Evolutionary conservation across 2,329 filamentous ascomycete species (phyloP), one percentile per base, ranked within the genome.

Genomic region (Zasmidium cellare): DNA sequence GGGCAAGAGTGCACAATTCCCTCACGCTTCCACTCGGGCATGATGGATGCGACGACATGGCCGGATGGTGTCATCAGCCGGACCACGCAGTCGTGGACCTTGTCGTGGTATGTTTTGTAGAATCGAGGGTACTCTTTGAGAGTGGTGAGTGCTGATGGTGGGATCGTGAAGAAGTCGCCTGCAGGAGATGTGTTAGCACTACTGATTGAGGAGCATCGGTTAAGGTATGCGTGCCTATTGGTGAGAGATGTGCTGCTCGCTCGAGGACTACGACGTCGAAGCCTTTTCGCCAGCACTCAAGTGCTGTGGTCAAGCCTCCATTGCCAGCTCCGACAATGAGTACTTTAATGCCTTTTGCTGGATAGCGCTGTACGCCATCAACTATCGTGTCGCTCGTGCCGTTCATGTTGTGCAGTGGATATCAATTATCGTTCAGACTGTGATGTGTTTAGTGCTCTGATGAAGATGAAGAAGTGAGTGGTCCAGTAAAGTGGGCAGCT

Each of bases 331-430:
- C 62, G 7, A 64, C 58, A 44, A 62, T 59, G 22, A 61, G 46
- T 23, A 64, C 56, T 25, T 64, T 55, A 20, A 64, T 56, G 44
- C 31, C 28, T 14, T 20, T 28, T 9, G 25, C 16, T 41, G 19
- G 44, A 18, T 57, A 41, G 71, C 62, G 16, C 75, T 73, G 62
- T 79, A 82, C 53, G 14, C 53, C 53, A 20, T 49, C 53, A n/a
- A 51, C 49, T 12, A 35, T 23, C 14, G 49, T 35, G 7, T n/a
- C 35, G 11, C 5, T 41, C 16, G 35, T n/a, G 7, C 7, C 35
- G 7, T 41, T 41, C 35, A 41, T 41, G 7, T 18, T 41, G 35
- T 9, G 11, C 5, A n/a, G n/a, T n/a, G n/a, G n/a, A n/a, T n/a
- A n/a, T n/a, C n/a, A n/a, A n/a, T n/a, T n/a, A n/a, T n/a, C n/a